phyloP scores from a whole-genome alignment of 2,329 filamentous ascomycete species.

The Fonsecaea erecta region DNA sequence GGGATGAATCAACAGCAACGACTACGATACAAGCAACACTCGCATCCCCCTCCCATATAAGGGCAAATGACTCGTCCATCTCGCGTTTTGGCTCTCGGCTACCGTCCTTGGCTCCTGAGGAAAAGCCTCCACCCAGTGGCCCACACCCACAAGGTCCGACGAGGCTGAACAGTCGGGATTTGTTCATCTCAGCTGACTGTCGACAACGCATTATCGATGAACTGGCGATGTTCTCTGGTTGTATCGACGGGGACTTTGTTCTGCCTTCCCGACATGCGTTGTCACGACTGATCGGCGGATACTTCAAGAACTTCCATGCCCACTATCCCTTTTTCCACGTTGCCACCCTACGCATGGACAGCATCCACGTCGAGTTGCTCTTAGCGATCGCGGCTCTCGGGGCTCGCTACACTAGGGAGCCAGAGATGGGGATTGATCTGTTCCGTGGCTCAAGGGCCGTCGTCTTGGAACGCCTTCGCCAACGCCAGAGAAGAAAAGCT shows the following conservation, averaged over 20 bases:
- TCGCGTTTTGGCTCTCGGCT: conserved; percentile 47
- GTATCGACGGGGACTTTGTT: conserved; percentile 25
- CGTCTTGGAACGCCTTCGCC: not conserved
- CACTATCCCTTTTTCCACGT: conserved; percentile 69
- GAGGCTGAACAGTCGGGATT: conserved; percentile 26
- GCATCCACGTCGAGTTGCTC: conserved; percentile 69
- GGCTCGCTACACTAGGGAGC: conserved; percentile 39
- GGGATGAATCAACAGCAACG: conserved; percentile 5
- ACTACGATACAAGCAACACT: not conserved
- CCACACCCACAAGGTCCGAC: not conserved
- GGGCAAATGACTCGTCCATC: conserved; percentile 33
- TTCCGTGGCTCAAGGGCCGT: not conserved
- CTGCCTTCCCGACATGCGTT: conserved; percentile 69
- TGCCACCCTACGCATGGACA: conserved; percentile 66
- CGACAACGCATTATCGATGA: conserved; percentile 36
- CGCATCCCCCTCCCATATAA: not conserved
- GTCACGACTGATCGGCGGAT: conserved; percentile 71
- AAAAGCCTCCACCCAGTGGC: conserved; percentile 29
- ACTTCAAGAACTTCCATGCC: conserved; percentile 68
- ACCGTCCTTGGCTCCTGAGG: conserved; percentile 46
- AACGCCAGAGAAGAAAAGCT: not conserved
- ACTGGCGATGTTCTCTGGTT: conserved; percentile 22
- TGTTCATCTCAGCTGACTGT: conserved; percentile 41
- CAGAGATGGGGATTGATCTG: conserved; percentile 4
- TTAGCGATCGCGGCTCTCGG: conserved; percentile 69